These are phyloP conservation scores for Ambrosia artemisiifolia DNA, from an alignment of 129 eudicot species.

Conservation along the genomic window DNA sequence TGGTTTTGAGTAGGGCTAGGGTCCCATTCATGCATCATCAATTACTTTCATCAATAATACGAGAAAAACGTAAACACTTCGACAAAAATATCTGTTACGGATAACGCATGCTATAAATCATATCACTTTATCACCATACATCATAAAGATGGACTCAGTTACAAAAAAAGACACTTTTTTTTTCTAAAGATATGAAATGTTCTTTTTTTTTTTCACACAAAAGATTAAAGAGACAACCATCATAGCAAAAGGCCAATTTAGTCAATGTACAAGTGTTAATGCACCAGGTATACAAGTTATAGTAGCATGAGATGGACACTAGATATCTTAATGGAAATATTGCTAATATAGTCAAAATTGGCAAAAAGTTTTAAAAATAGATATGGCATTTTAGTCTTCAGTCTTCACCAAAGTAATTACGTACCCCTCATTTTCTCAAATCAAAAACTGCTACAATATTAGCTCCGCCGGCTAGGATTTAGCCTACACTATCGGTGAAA, in stretches of 20 bases:
- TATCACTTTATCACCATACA: conserved; percentile 29
- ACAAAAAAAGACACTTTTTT: conserved; percentile 17
- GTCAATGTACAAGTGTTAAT: conserved; percentile 26
- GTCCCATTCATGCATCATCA: conserved; percentile 33
- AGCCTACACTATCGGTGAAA: too few relatives aligned
- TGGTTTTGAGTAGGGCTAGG: conserved; percentile 23
- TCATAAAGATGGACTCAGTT: conserved; percentile 25
- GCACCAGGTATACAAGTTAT: conserved; percentile 21
- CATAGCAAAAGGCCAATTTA: conserved; percentile 30
- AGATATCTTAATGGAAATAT: neutral
- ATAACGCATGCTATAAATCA: conserved; percentile 34
- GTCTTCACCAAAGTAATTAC: too few relatives aligned
- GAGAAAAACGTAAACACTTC: conserved; percentile 6
- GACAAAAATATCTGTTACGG: conserved; percentile 24
- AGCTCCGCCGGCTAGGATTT: too few relatives aligned
- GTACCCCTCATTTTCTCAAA: too few relatives aligned
- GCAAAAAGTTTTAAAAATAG: too few relatives aligned
- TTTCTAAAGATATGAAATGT: conserved; percentile 22
- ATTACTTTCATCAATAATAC: conserved; percentile 25
- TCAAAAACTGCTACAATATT: too few relatives aligned
- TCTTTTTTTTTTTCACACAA: conserved; percentile 25
- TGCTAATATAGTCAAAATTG: too few relatives aligned
- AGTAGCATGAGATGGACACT: neutral
- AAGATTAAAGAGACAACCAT: conserved; percentile 29
- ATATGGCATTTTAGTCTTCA: too few relatives aligned